phyloP scores from a whole-genome alignment of 2,329 filamentous ascomycete genomes.

The Botrytis fragariae region DNA sequence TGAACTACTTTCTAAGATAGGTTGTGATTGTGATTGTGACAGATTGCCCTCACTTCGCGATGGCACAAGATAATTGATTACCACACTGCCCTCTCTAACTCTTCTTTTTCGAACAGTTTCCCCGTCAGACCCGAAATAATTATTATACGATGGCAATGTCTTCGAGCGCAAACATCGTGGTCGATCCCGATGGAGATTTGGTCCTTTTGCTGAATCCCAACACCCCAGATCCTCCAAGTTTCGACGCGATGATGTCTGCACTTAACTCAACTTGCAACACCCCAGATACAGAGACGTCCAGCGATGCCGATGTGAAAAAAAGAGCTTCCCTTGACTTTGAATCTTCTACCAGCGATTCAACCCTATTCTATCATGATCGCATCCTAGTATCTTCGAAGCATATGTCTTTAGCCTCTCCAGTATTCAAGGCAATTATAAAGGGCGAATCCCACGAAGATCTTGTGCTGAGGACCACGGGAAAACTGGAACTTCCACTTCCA shows the following conservation, averaged over 20 bases:
- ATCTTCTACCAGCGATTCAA: too few species aligned
- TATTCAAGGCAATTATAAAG: conserved; percentile 5
- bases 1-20: not conserved
- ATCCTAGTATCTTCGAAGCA: conserved; percentile 13
- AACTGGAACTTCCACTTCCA: not conserved
- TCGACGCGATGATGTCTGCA: too few species aligned
- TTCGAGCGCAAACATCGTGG: not conserved
- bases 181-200: conserved; percentile 10
- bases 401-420: conserved; percentile 5
- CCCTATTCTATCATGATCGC: not conserved
- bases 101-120: fast-evolving
- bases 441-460: too few species aligned
- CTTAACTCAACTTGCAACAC: too few species aligned
- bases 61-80: not conserved
- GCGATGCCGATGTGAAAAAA: too few species aligned
- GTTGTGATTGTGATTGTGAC: not conserved
- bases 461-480: too few species aligned
- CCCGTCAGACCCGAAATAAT: not conserved
- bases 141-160: not conserved
- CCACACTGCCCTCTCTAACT: not conserved
- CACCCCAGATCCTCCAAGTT: too few species aligned
- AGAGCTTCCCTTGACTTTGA: too few species aligned
- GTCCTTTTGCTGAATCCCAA: too few species aligned
- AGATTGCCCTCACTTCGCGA: not conserved
- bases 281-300: too few species aligned